Base-by-base conservation (phyloP, 163 green algal genomes). In the Coccomyxa subellipsoidea region DNA sequence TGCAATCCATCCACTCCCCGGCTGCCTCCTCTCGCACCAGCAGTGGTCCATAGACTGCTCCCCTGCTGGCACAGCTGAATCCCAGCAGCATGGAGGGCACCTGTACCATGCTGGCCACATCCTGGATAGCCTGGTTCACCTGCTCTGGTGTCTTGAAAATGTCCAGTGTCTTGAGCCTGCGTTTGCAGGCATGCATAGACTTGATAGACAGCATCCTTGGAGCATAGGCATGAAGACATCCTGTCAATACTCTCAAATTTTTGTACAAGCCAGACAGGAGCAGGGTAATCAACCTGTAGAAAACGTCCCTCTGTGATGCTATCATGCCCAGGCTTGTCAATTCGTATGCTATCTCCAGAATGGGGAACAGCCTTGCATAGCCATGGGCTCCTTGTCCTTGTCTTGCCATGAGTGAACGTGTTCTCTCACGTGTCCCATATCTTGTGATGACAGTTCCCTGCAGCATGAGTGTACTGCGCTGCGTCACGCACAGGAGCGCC, bases 251-350 rank as follows among this genome's bases (percentile, higher is more conserved):
- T n/a, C n/a, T n/a, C n/a, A n/a, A n/a, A n/a, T n/a, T n/a, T n/a
- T n/a, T n/a, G n/a, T 38, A 38, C 32, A 70, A 38, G 35, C 31
- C 36, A 79, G 38, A 4, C 21, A 29, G 0, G 23, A 8, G 47
- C 47, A 12, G 23, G n/a, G n/a, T n/a, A n/a, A 88, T 66, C 31
- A 92, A 79, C 87, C 77, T 88, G 87, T 94, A 94, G 83, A 93
- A 94, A n/a, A 94, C 35, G 59, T 94, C 91, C 0, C 91, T 83
- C 82, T 94, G 91, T 4, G 87, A 92, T 12, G 90, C 85, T 25
- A 80, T 82, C 15, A 85, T 79, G 0, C 86, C 87, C 32, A 80
- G 39, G 0, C 78, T 77, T 27, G 93, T 79, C 29, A 94, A 85
- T 59, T 91, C 82, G 53, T 94, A 90, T 15, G 92, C 82, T 0